Evolutionary conservation across 176 grass and related monocot genomes (phyloP).

Genomic region (Poa annua): DNA sequence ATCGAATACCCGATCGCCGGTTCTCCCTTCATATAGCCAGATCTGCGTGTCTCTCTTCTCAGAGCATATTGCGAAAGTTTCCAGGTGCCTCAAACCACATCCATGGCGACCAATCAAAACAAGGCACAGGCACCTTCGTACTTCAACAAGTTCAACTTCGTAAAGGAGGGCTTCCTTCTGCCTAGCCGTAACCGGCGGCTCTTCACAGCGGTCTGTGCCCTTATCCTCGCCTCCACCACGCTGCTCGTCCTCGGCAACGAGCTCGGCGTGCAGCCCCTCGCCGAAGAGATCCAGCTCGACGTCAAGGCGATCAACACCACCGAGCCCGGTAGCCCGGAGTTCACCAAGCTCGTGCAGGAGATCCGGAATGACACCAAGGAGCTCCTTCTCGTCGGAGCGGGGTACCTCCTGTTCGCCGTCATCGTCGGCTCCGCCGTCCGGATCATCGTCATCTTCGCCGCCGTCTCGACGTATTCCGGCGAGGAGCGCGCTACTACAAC

Average conservation of each 20-base stretch:
- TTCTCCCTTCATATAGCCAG: neutral
- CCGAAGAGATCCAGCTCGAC: neutral
- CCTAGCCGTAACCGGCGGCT: slow-evolving; percentile 29
- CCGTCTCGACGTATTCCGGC: slow-evolving; percentile 21
- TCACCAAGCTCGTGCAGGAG: neutral
- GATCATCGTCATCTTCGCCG: slow-evolving; percentile 15
- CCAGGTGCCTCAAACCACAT: neutral
- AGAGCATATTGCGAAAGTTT: too few species aligned
- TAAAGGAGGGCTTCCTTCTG: slow-evolving; percentile 39
- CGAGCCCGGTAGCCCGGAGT: neutral
- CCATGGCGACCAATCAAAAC: slow-evolving; percentile 19
- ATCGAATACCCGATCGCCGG: neutral
- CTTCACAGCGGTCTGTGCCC: neutral
- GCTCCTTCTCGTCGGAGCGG: neutral
- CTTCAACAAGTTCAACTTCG: slow-evolving; percentile 12
- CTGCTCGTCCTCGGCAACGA: neutral
- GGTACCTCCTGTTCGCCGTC: neutral
- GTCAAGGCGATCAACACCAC: slow-evolving; percentile 1
- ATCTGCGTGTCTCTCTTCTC: neutral
- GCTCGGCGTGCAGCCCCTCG: slow-evolving; percentile 3
- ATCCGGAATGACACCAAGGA: neutral
- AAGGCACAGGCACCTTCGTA: neutral
- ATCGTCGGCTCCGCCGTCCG: neutral
- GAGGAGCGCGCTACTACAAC: neutral
- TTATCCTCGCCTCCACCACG: neutral